phyloP scores from a whole-genome alignment of 176 grass and related monocot genomes.

The Paspalum vaginatum region DNA sequence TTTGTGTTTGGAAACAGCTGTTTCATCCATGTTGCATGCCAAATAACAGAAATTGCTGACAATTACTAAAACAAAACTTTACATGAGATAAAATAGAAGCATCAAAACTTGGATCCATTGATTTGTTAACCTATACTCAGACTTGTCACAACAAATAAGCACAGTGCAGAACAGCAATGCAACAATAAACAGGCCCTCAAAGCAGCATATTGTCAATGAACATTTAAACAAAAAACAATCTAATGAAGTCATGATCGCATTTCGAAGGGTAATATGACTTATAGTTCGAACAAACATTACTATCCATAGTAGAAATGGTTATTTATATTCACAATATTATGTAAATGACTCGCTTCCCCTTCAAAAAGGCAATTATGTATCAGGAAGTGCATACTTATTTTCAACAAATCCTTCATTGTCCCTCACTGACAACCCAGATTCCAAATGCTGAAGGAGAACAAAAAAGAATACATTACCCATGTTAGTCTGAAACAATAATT shows the following conservation, averaged over 20 bases:
- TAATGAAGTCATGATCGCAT: slow-evolving; percentile 25
- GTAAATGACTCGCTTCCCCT: slow-evolving; percentile 9
- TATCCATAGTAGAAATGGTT: slow-evolving; percentile 16
- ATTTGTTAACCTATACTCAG: neutral
- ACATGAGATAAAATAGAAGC: neutral
- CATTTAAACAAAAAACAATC: neutral
- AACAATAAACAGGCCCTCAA: neutral
- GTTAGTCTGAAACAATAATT: slow-evolving; percentile 13
- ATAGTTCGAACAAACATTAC: slow-evolving; percentile 11
- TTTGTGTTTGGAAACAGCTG: neutral
- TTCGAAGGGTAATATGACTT: neutral
- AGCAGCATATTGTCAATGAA: neutral
- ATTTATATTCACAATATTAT: neutral
- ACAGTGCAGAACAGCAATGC: neutral
- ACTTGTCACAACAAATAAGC: neutral
- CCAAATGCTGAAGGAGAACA: slow-evolving; percentile 71
- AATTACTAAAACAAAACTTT: neutral
- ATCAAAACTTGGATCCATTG: neutral
- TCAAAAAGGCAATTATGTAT: slow-evolving; percentile 19
- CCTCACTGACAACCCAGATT: slow-evolving; percentile 79
- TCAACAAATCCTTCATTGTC: slow-evolving; percentile 77
- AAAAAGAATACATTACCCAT: neutral
- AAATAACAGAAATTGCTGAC: neutral
- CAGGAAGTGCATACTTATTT: slow-evolving; percentile 58
- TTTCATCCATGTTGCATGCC: neutral